These are phyloP conservation scores for Adansonia madagascariensis DNA, from an alignment of 441 rosid genomes.

Conservation along the genomic window DNA sequence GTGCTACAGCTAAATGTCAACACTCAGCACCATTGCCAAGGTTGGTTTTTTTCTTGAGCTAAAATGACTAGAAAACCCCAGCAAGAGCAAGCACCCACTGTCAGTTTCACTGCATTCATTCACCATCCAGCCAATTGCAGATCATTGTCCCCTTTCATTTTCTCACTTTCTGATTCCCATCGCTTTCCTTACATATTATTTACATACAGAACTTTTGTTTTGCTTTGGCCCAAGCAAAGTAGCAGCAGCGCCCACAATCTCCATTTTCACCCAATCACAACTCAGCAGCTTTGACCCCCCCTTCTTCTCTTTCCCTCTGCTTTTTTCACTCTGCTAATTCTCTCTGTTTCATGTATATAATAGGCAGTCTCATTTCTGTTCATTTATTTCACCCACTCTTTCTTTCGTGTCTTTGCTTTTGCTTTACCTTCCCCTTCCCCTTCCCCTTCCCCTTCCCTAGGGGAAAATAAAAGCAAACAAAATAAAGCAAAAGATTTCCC, in stretches of 20 bases:
- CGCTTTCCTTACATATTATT: too few species aligned
- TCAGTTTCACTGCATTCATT: too few species aligned
- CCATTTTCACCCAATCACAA: conserved; percentile 63
- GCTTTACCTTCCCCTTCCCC: conserved; percentile 18
- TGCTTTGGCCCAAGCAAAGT: neutral
- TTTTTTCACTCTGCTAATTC: conserved; percentile 28
- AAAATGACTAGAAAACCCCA: conserved; percentile 29
- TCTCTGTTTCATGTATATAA: conserved; percentile 34
- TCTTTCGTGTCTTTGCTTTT: conserved; percentile 15
- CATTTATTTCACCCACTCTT: conserved; percentile 27
- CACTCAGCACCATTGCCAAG: conserved; percentile 15
- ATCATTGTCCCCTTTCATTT: neutral
- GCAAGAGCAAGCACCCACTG: neutral
- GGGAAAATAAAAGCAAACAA: conserved; percentile 22
- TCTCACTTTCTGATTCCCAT: neutral
- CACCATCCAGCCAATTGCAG: neutral
- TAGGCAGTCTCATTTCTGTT: conserved; percentile 14
- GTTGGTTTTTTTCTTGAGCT: conserved; percentile 10
- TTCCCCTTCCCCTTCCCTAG: too few species aligned
- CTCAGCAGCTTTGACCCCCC: conserved; percentile 55
- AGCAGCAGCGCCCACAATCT: conserved; percentile 46
- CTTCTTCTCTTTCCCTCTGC: conserved; percentile 27
- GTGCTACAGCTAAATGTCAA: conserved; percentile 19
- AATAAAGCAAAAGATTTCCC: conserved; percentile 24
- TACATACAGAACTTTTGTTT: too few species aligned